These are phyloP conservation scores for Wickerhamiella australiensis DNA, from an alignment of 805 yeast species.

Conservation along the genomic window DNA sequence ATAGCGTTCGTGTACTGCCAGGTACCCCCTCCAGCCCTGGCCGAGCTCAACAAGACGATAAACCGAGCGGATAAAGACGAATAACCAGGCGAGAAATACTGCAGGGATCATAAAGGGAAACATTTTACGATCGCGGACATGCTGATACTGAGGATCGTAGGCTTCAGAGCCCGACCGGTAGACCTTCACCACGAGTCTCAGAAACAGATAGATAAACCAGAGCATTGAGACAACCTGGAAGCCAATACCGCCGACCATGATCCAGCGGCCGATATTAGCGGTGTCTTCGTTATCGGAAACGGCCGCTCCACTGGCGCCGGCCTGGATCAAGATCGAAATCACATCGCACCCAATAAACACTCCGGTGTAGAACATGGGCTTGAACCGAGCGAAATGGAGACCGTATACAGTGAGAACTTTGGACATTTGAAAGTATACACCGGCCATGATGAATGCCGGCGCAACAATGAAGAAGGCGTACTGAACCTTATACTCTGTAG, in stretches of 20 bases:
- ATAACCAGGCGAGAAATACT: slow-evolving; percentile 31
- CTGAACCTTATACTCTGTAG: slow-evolving; percentile 46
- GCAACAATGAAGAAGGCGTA: slow-evolving; percentile 60
- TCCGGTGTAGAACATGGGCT: slow-evolving; percentile 50
- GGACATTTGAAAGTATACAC: slow-evolving; percentile 59
- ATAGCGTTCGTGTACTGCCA: slow-evolving; percentile 47
- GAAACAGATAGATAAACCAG: slow-evolving; percentile 42
- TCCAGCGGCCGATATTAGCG: slow-evolving; percentile 38
- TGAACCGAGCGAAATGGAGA: slow-evolving; percentile 36
- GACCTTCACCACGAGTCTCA: slow-evolving; percentile 29
- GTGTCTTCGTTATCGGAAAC: slow-evolving; percentile 32
- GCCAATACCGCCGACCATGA: slow-evolving; percentile 69
- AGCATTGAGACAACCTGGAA: slow-evolving; percentile 64
- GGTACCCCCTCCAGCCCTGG: slow-evolving; percentile 54
- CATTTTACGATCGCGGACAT: slow-evolving; percentile 16
- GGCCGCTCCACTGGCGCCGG: slow-evolving; percentile 65
- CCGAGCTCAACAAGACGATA: slow-evolving; percentile 59
- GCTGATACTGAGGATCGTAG: slow-evolving; percentile 18
- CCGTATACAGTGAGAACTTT: slow-evolving; percentile 56
- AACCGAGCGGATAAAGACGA: slow-evolving; percentile 51
- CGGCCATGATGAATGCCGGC: slow-evolving; percentile 79
- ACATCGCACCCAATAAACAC: slow-evolving; percentile 58
- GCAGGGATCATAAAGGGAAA: slow-evolving; percentile 21
- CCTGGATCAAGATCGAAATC: slow-evolving; percentile 53
- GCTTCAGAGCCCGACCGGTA: slow-evolving; percentile 4